A percentile compares a stretch with the other conserved stretches of the same genome.
Evolutionary conservation across 1,139 yeast species (phyloP).

Genomic region (Casaregolazyma suthepensis): DNA sequence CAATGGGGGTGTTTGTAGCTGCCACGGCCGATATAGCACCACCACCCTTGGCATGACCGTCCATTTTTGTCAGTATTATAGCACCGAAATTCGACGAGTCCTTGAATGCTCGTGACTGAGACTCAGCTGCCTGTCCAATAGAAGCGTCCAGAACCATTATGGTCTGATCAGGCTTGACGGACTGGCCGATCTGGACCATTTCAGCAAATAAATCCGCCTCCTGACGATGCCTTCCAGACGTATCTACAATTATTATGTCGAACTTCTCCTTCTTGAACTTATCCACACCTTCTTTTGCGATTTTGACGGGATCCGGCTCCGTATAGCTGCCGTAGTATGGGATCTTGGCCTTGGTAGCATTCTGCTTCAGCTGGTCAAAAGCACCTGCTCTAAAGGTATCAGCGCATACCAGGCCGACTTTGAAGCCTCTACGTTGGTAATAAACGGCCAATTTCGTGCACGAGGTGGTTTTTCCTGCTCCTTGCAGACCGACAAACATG

Average conservation of each 20-base stretch:
- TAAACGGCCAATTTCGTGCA: slow-evolving; percentile 95
- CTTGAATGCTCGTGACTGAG: slow-evolving; percentile 90
- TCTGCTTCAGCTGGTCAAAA: slow-evolving; percentile 94
- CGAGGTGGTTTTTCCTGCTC: slow-evolving; percentile 97
- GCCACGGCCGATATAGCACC: slow-evolving; percentile 99
- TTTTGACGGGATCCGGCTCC: slow-evolving; percentile 92
- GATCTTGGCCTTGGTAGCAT: slow-evolving; percentile 89
- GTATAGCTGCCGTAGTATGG: slow-evolving; percentile 94
- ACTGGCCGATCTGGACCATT: slow-evolving; percentile 87
- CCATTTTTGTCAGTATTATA: slow-evolving; percentile 92
- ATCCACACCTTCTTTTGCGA: slow-evolving; percentile 85
- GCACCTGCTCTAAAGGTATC: slow-evolving; percentile 99
- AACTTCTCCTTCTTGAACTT: slow-evolving; percentile 88
- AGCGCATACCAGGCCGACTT: slow-evolving; percentile 96
- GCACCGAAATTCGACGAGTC: slow-evolving; percentile 93
- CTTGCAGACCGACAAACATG: slow-evolving; percentile 98
- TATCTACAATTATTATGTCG: slow-evolving; percentile 91
- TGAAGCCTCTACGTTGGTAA: slow-evolving; percentile 88
- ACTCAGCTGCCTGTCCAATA: slow-evolving; percentile 97
- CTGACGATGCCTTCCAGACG: slow-evolving; percentile 97
- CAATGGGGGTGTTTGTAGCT: slow-evolving; percentile 93
- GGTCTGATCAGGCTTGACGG: slow-evolving; percentile 86
- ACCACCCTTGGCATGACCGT: slow-evolving; percentile 99
- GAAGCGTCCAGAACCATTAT: slow-evolving; percentile 97
- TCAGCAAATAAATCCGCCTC: slow-evolving; percentile 88